These are phyloP conservation scores for Mortierella hygrophila DNA, from an alignment of 192 early-diverging fungal genomes.

Conservation along the genomic window DNA sequence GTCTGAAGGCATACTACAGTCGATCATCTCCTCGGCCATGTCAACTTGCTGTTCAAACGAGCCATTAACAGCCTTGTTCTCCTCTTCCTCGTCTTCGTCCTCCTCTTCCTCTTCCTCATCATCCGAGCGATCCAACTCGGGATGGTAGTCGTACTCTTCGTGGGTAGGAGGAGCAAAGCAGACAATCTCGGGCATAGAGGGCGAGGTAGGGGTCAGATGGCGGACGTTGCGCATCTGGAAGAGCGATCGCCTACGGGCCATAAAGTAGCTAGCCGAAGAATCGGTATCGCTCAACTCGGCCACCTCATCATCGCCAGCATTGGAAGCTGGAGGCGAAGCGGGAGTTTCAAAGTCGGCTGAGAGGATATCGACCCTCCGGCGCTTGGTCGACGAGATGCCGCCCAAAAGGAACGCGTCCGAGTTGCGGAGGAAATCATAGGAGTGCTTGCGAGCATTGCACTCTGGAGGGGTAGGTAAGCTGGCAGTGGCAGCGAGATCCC, in stretches of 20 bases:
- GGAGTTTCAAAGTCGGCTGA: conserved; percentile 26
- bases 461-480: conserved; percentile 49
- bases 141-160: conserved; percentile 54
- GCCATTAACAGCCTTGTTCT: not conserved
- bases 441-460: conserved; percentile 53
- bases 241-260: conserved; percentile 22
- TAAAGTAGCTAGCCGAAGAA: conserved; percentile 23
- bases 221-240: conserved; percentile 51
- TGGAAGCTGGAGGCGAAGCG: conserved; percentile 54
- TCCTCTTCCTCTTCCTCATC: conserved; percentile 51
- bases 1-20: conserved; percentile 7
- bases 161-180: conserved; percentile 56
- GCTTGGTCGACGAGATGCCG: conserved; percentile 49
- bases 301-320: conserved; percentile 52
- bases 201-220: conserved; percentile 52
- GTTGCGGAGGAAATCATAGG: conserved; percentile 50
- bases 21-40: conserved; percentile 1
- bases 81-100: conserved; percentile 37
- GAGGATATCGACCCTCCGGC: conserved; percentile 45
- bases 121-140: conserved; percentile 52
- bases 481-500: conserved; percentile 44
- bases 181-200: conserved; percentile 46
- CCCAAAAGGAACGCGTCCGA: conserved; percentile 44
- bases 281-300: conserved; percentile 49
- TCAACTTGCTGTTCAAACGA: not conserved